Base-by-base conservation (phyloP, 768 basidiomycete species). In the Serpula lacrymans region DNA sequence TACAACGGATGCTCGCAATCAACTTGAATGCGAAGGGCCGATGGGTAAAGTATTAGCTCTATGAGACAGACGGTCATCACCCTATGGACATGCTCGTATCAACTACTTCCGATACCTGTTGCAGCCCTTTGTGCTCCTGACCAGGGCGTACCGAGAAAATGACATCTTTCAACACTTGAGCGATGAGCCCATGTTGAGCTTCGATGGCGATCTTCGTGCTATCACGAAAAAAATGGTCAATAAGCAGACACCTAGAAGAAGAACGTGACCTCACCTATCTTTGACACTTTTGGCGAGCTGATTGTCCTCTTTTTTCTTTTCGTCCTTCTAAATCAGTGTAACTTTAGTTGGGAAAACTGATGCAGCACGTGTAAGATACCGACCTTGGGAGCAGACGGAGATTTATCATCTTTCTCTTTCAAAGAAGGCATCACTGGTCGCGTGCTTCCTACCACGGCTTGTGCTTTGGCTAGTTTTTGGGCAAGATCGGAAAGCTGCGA, bases 101-200 rank as follows among this genome's bases (percentile, higher is more conserved):
- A 23, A 69, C 46, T 22, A 61, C 46, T 31, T 60, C 69, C 14
- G 48, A 40, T 17, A 58, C 46, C 7, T 48, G 55, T 6, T 44
- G 53, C 16, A 52, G 52, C 5, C 59, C 55, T 0, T 46, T 42
- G 31, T 46, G 50, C 6, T 6, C 14, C 35, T 55, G 46, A 39
- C 43, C 48, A 12, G 69, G 71, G 37, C 74, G 64, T 30, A 62
- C 58, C 7, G 88, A 90, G 57, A 97, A 96, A 28, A 97, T 77
- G 31, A 90, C 77, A 47, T 95, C 92, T 59, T 98, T 97, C 57
- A 98, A 74, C 5, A 95, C 81, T 57, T 97, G 94, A 2, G 92
- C 74, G 45, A 96, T 92, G 39, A 98, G 78, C 2, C 92, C 94
- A 51, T 97, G 93, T 51, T 95, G 91, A 1, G 88, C 88, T 57